Conservation (phyloP, 2,329 filamentous ascomycete species). For the Ophiostoma sp. region DNA sequence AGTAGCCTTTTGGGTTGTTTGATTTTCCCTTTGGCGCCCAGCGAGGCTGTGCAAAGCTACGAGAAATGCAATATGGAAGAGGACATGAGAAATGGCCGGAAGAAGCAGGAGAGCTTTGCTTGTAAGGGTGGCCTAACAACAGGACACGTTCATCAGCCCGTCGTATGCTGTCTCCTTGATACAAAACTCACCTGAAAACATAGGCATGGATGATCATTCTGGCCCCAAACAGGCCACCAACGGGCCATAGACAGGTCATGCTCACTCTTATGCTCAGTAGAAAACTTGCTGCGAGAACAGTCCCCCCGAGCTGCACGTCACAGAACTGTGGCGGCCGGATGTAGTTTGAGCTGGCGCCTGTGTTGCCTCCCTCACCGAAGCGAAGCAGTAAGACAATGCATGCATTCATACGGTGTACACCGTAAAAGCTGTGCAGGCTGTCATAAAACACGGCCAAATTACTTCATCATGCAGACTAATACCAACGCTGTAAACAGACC, state of each 20-base stretch:
- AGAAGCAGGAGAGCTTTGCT: not conserved
- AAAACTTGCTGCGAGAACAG: not conserved
- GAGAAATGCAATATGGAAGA: not conserved
- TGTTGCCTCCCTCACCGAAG: not conserved
- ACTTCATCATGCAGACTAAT: not conserved
- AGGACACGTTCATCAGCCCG: not conserved
- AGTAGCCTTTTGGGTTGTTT: not conserved
- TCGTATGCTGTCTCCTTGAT: not conserved
- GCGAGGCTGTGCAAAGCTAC: slow-evolving; percentile 26
- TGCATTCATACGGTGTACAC: not conserved
- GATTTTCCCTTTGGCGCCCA: not conserved
- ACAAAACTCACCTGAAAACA: slow-evolving; percentile 12
- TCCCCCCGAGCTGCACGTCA: not conserved
- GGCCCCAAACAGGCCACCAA: slow-evolving; percentile 15
- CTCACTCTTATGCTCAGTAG: not conserved
- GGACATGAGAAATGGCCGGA: not conserved
- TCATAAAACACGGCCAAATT: not conserved
- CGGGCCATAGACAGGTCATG: not conserved
- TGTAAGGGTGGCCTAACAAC: not conserved
- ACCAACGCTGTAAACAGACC: not conserved
- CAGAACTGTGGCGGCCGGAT: not conserved
- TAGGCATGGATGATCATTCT: not conserved
- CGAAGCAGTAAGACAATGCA: not conserved
- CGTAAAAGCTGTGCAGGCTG: not conserved
- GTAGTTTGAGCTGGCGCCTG: slow-evolving; percentile 1